Base-by-base conservation (phyloP, 2,329 filamentous ascomycete genomes). In the Xylariaceae sp. region DNA sequence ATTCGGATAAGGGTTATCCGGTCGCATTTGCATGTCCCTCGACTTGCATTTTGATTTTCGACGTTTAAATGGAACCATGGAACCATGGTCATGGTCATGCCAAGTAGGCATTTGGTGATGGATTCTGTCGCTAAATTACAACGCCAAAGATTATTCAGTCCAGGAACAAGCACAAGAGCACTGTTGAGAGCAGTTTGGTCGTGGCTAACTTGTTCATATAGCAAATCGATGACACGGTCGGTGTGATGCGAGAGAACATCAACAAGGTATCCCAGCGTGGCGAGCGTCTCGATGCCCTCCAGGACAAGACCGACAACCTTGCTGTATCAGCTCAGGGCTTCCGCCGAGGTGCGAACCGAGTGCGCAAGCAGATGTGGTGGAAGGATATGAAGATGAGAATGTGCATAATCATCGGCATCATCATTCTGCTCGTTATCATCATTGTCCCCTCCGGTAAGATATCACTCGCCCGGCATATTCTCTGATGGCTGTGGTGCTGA, bases 361-460 rank as follows among this genome's bases (percentile, higher is more conserved):
- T 99, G 65, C 86, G 94, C 73, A 92, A 92, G 80, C 86, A 95
- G 75, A 97, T 97, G 92, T 97, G 92, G 92, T 97, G 92, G 92
- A 97, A 97, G 83, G 92, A 97, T 70, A 95, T 96, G 90, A 97
- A 97, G 85, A 99, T 99, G 94, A 86, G 94, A 73, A 94, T 96
- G 80, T 97, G 92, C 76, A 79, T 99, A 65, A 88, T 95, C 70
- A 80, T 86, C 55, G 94, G 92, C 68, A 88, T 99, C 74, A 87
- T 97, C 72, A 82, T 97, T 64, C 80, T 99, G 65, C 82, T 99
- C 63, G 77, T 95, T 65, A 83, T 99, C 72, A 97, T 99, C 71
- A 94, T 99, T 69, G 85, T 97, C 65, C 94, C 94, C 62, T 80
- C 87, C 64, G 90, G 92, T 96, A 84, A 70, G 85, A 74, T 36